Percentiles rank a stretch among this genome's conserved stretches.
Conservation (phyloP, 768 basidiomycete genomes). For the Pulveroboletus sp. region DNA sequence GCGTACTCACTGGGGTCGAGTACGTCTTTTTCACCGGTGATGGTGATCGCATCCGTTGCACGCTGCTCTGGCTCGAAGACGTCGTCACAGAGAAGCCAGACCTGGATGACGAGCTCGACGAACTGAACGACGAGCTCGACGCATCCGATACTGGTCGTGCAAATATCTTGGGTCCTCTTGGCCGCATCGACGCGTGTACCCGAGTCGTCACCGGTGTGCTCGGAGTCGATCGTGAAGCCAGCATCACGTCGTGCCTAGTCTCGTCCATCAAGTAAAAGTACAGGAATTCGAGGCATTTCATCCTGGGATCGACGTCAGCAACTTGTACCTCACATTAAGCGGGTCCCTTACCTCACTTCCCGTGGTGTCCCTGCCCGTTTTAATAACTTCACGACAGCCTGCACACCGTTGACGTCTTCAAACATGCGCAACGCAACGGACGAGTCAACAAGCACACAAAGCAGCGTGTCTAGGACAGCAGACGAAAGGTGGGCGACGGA, state of each 20-base stretch:
- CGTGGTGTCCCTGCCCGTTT: conserved; percentile 84
- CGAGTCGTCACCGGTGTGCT: conserved; percentile 27
- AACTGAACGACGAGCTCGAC: conserved; percentile 19
- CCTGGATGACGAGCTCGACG: conserved; percentile 28
- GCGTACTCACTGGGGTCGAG: conserved; percentile 12
- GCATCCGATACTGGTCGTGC: conserved; percentile 15
- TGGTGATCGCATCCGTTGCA: conserved; percentile 30
- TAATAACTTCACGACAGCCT: conserved; percentile 78
- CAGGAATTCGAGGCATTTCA: conserved; percentile 94
- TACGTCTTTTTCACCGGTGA: conserved; percentile 41
- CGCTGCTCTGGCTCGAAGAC: conserved; percentile 26
- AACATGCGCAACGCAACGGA: conserved; percentile 69
- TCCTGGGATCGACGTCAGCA: conserved; percentile 43
- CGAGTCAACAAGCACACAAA: conserved; percentile 88
- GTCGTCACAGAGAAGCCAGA: conserved; percentile 39
- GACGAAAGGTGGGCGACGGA: conserved; percentile 54
- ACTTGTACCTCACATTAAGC: conserved; percentile 34
- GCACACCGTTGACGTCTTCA: conserved; percentile 73
- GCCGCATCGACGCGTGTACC: conserved; percentile 20
- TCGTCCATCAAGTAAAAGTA: conserved; percentile 95
- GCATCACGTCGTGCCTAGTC: conserved; percentile 29
- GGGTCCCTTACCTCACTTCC: conserved; percentile 74
- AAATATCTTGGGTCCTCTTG: conserved; percentile 27
- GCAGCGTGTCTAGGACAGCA: conserved; percentile 72
- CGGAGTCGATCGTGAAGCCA: conserved; percentile 31